Conservation (phyloP, 2,329 filamentous ascomycete genomes). For the Orbilia quercus region DNA sequence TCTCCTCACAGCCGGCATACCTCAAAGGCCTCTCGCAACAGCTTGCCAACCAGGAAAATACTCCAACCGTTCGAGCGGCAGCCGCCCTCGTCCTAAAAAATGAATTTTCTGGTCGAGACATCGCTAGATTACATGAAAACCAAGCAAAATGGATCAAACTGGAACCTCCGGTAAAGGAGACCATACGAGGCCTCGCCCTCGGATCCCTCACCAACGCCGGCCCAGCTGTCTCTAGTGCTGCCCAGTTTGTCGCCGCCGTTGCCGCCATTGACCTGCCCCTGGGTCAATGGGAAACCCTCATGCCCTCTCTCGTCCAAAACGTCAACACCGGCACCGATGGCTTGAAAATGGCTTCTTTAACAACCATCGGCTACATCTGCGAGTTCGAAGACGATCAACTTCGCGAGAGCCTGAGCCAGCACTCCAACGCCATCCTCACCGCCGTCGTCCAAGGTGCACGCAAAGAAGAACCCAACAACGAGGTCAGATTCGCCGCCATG, state of each 20-base stretch:
- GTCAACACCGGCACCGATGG: constrained; percentile 86
- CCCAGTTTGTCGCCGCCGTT: constrained; percentile 94
- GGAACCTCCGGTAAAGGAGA: constrained; percentile 86
- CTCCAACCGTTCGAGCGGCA: constrained; percentile 87
- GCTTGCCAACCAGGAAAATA: constrained; percentile 87
- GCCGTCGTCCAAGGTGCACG: constrained; percentile 97
- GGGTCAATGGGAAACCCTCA: constrained; percentile 91
- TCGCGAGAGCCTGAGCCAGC: constrained; percentile 79
- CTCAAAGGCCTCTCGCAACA: constrained; percentile 91
- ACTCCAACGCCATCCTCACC: constrained; percentile 97
- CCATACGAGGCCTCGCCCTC: constrained; percentile 72
- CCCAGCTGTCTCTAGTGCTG: constrained; percentile 86
- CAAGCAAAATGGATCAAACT: constrained; percentile 93
- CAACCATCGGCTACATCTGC: constrained; percentile 98
- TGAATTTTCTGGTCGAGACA: constrained; percentile 94
- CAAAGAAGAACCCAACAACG: constrained; percentile 91
- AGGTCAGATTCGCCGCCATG: constrained; percentile 92
- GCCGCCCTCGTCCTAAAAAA: constrained; percentile 98
- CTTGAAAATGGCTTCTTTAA: constrained; percentile 93
- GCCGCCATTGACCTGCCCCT: constrained; percentile 93
- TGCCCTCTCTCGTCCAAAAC: constrained; percentile 88
- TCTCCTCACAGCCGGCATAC: constrained; percentile 78
- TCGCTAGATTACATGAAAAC: constrained; percentile 84
- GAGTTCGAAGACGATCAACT: constrained; percentile 92
- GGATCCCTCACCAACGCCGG: constrained; percentile 83